Evolutionary conservation across 2,329 filamentous ascomycete genomes (phyloP).

Genomic region (Pseudofabraea citricarpa): DNA sequence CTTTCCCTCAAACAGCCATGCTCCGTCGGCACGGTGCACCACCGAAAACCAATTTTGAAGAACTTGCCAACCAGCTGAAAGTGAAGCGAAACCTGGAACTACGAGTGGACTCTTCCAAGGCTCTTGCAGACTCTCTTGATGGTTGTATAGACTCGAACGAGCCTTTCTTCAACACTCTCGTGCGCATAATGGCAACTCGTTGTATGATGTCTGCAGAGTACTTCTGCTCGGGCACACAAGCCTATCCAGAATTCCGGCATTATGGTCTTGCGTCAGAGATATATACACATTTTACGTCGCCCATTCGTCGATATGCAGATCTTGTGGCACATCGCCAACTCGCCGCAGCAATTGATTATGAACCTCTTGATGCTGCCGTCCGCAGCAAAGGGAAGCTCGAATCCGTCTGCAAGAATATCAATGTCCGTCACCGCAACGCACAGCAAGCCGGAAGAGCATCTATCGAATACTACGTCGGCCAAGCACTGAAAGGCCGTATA

Average conservation of each 20-base stretch:
- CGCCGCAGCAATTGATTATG: constrained; percentile 91
- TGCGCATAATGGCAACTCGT: constrained; percentile 93
- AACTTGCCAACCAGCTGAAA: constrained; percentile 84
- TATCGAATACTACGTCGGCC: constrained; percentile 96
- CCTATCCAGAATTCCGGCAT: constrained; percentile 91
- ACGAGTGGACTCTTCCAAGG: constrained; percentile 79
- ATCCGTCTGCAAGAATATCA: constrained; percentile 96
- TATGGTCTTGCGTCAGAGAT: constrained; percentile 96
- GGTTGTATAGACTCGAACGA: constrained; percentile 72
- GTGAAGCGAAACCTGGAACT: constrained; percentile 80
- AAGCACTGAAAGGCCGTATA: constrained; percentile 76
- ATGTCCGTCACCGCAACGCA: constrained; percentile 92
- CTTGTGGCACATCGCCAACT: constrained; percentile 91
- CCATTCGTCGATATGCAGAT: constrained; percentile 97
- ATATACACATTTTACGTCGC: constrained; percentile 97
- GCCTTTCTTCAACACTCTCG: constrained; percentile 97
- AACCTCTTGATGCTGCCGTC: constrained; percentile 74
- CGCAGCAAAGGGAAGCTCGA: constrained; percentile 82
- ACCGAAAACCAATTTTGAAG: constrained; percentile 94
- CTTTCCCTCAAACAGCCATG: constrained; percentile 93
- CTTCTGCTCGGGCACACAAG: constrained; percentile 90
- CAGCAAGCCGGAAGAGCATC: constrained; percentile 91
- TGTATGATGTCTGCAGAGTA: constrained; percentile 99
- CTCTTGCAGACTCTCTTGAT: constrained; percentile 91
- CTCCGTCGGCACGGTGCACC: constrained; percentile 88